Percentiles rank a stretch among this genome's conserved stretches.
Conservation (phyloP, 2,329 filamentous ascomycete species). For the Fusarium anguioides region DNA sequence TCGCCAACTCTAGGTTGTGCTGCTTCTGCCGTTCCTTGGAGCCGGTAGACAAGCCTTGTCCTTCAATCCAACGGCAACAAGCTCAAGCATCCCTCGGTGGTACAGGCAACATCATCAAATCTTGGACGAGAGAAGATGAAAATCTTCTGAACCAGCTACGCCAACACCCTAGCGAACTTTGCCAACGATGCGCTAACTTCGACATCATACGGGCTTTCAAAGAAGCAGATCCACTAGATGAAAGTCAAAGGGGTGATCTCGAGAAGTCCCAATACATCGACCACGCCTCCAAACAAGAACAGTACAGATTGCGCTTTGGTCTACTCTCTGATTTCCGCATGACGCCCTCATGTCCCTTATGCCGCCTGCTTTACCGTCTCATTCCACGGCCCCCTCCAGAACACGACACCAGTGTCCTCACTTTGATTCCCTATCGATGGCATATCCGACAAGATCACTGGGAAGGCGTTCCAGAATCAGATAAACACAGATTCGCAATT, state of each 20-base stretch:
- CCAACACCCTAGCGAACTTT: not conserved
- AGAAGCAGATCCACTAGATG: not conserved
- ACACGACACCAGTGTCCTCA: not conserved
- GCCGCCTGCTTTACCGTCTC: not conserved
- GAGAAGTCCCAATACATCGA: not conserved
- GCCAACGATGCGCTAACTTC: not conserved
- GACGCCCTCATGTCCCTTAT: not conserved
- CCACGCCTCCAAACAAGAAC: not conserved
- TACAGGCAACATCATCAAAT: accelerated
- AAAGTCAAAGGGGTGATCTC: not conserved
- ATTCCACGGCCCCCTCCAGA: not conserved
- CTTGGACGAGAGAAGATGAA: not conserved
- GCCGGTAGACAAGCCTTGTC: not conserved
- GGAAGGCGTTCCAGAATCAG: not conserved
- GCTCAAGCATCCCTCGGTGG: not conserved
- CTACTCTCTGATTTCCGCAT: not conserved
- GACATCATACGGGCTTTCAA: not conserved
- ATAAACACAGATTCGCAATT: not conserved
- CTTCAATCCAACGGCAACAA: not conserved
- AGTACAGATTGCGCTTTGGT: not conserved
- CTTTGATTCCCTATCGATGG: not conserved
- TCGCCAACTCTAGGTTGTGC: not conserved
- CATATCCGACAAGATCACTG: not conserved
- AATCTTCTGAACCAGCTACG: not conserved
- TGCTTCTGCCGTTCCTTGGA: not conserved